A percentile compares a stretch with the other conserved stretches of the same genome.
Conservation (phyloP, 345 rosid species). For the Rubroshorea leprosula region DNA sequence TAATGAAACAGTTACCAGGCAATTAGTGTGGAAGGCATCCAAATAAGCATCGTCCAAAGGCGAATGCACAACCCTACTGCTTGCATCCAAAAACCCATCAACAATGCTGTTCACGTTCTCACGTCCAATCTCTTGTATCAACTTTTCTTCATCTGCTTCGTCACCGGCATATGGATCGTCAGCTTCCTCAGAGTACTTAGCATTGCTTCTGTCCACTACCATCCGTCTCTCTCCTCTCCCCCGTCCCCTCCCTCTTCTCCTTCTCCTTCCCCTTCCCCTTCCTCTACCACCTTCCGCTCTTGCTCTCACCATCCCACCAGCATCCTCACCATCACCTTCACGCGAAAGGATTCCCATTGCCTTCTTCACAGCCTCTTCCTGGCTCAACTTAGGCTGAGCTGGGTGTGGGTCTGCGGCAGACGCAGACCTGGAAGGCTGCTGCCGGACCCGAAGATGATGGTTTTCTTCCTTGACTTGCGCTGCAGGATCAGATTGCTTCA, state of each 20-base stretch:
- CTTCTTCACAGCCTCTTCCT: too few relatives aligned
- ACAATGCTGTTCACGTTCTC: conserved; percentile 51
- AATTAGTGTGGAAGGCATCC: conserved; percentile 66
- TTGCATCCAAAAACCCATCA: conserved; percentile 58
- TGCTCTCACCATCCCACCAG: conserved; percentile 15
- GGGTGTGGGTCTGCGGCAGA: too few relatives aligned
- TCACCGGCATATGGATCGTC: conserved; percentile 37
- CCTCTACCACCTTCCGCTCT: conserved; percentile 35
- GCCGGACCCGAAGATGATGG: too few relatives aligned
- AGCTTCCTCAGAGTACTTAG: conserved; percentile 27
- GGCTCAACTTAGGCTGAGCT: too few relatives aligned
- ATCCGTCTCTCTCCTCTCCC: conserved; percentile 24
- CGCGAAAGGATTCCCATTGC: too few relatives aligned
- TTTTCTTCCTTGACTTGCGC: too few relatives aligned
- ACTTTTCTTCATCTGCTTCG: conserved; percentile 61
- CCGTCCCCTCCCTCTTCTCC: conserved; percentile 34
- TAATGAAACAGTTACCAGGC: conserved; percentile 29
- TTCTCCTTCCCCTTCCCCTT: conserved; percentile 40
- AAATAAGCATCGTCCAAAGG: conserved; percentile 44
- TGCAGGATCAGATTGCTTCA: too few relatives aligned
- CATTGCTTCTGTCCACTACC: conserved; percentile 2
- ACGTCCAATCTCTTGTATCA: conserved; percentile 53
- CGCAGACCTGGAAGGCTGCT: too few relatives aligned
- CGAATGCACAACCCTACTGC: conserved; percentile 53
- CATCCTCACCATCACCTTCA: conserved; percentile 22